Evolutionary conservation across 768 basidiomycete genomes (phyloP).

Genomic region (Wakefieldia striispora): DNA sequence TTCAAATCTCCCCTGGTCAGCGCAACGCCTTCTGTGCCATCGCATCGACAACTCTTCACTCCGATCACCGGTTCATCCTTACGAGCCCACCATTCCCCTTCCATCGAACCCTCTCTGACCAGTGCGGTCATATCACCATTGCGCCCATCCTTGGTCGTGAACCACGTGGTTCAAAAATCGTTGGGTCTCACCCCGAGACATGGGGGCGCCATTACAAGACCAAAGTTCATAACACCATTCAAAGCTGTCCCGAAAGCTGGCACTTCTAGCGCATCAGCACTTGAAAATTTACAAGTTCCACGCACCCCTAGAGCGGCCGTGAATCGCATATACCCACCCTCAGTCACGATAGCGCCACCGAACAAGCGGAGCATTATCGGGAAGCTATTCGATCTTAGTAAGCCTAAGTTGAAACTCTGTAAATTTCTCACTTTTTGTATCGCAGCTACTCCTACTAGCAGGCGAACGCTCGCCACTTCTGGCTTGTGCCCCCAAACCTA

Average conservation of each 20-base stretch:
- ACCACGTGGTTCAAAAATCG: slow-evolving; percentile 16
- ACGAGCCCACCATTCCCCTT: slow-evolving; percentile 1
- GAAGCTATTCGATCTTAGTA: slow-evolving; percentile 44
- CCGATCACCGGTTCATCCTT: slow-evolving; percentile 28
- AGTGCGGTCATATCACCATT: slow-evolving; percentile 31
- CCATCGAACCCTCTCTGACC: slow-evolving; percentile 6
- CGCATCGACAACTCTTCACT: slow-evolving; percentile 24
- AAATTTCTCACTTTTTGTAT: neutral
- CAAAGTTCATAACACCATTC: slow-evolving; percentile 61
- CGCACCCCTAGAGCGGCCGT: neutral
- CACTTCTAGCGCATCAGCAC: slow-evolving; percentile 17
- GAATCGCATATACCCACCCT: slow-evolving; percentile 26
- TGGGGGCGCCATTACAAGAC: slow-evolving; percentile 31
- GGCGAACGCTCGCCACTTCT: slow-evolving; percentile 47
- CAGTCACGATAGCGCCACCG: slow-evolving; percentile 3
- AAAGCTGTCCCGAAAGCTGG: slow-evolving; percentile 51
- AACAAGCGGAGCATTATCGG: slow-evolving; percentile 7
- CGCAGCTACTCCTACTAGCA: slow-evolving; percentile 34
- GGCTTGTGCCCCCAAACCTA: slow-evolving; percentile 52
- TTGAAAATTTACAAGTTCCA: slow-evolving; percentile 1
- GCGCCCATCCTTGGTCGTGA: slow-evolving; percentile 31
- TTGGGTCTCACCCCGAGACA: slow-evolving; percentile 24
- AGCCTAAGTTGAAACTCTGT: slow-evolving; percentile 13
- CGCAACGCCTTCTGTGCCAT: slow-evolving; percentile 5
- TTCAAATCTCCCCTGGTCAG: slow-evolving; percentile 49